Evolutionary conservation across 202 grass and related monocot species (phyloP).

Genomic region (Zizania palustris): DNA sequence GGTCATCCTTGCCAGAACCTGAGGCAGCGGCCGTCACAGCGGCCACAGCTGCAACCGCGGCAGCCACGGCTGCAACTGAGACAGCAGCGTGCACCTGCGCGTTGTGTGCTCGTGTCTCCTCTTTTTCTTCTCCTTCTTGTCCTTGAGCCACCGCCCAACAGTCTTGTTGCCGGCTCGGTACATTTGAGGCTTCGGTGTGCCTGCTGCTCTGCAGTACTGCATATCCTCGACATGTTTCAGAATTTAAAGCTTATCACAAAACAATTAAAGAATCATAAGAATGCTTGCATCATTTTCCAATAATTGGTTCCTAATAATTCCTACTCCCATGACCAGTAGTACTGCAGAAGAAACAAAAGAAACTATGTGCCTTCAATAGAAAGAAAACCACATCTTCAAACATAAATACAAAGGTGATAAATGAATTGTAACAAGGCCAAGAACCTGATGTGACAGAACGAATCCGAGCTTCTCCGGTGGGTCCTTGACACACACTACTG

Average conservation of each 20-base stretch:
- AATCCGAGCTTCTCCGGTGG: constrained; percentile 19
- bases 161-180: constrained; percentile 77
- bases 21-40: constrained; percentile 65
- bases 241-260: not conserved
- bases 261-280: not conserved
- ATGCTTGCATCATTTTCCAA: not conserved
- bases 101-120: constrained; percentile 88
- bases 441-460: constrained; percentile 34
- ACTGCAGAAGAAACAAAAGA: not conserved
- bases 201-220: constrained; percentile 71
- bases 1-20: constrained; percentile 73
- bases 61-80: constrained; percentile 77
- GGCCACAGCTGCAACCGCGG: constrained; percentile 73
- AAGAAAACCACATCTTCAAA: not conserved
- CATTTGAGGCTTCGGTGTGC: constrained; percentile 69
- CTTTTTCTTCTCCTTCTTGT: constrained; percentile 92
- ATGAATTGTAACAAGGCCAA: constrained; percentile 3
- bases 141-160: constrained; percentile 92
- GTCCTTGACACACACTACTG: constrained; percentile 23
- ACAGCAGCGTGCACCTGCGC: constrained; percentile 84
- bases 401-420: constrained; percentile 14
- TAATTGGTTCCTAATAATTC: not conserved
- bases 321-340: not conserved
- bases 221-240: not conserved
- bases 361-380: not conserved